phyloP scores from a whole-genome alignment of 345 rosid species.

The Lagerstroemia speciosa region DNA sequence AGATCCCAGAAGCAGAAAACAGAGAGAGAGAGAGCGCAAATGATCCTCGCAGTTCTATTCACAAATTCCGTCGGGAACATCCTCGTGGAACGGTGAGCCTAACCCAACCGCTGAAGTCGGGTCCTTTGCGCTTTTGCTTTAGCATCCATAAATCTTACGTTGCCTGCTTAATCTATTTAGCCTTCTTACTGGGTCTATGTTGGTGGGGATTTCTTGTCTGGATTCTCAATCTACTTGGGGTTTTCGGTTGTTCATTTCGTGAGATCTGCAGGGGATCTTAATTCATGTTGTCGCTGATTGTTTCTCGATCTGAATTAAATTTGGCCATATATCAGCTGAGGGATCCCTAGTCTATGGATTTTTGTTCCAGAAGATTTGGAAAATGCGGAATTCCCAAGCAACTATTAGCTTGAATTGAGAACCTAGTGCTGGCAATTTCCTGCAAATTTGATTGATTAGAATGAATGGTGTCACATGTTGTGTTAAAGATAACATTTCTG shows the following conservation, averaged over 20 bases:
- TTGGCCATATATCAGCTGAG: not conserved
- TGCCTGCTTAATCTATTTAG: not conserved
- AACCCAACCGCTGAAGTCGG: not conserved
- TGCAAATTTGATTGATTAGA: not conserved
- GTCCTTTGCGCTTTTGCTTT: not conserved
- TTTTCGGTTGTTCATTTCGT: not conserved
- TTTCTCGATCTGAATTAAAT: not conserved
- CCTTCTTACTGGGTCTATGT: not conserved
- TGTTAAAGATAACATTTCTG: not conserved
- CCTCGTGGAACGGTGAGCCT: conserved; percentile 48
- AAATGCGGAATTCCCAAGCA: not conserved
- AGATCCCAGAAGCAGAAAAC: too few species aligned
- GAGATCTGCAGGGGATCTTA: not conserved
- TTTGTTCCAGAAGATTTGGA: not conserved
- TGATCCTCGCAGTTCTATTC: conserved; percentile 60
- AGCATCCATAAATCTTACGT: too few species aligned
- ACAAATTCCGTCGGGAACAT: conserved; percentile 66
- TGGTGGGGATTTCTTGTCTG: not conserved
- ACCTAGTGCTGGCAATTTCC: not conserved
- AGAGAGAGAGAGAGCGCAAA: too few species aligned
- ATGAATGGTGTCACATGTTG: not conserved
- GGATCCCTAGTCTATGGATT: not conserved
- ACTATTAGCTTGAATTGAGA: not conserved
- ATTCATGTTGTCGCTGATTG: not conserved
- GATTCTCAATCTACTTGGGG: not conserved